phyloP scores from a whole-genome alignment of 176 grass and related monocot species.

The Urochloa ruziziensis region DNA sequence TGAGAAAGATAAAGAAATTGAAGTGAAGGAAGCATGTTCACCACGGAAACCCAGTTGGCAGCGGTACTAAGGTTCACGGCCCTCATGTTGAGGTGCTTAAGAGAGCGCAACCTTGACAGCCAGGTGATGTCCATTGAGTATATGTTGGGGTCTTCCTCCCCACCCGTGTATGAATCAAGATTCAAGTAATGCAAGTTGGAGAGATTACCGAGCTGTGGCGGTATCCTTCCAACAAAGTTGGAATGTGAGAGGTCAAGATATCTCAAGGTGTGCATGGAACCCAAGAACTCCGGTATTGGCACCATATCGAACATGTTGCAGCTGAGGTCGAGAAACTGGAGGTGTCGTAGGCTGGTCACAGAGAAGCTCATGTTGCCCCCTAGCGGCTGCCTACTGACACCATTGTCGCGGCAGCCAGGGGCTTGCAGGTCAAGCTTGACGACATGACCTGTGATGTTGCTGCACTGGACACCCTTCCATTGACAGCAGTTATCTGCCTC shows the following conservation, averaged over 20 bases:
- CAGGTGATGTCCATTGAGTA: neutral
- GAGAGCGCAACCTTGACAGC: slow-evolving; percentile 3
- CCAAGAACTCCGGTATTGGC: slow-evolving; percentile 27
- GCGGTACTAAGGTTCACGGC: neutral
- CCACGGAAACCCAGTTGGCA: neutral
- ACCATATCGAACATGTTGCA: slow-evolving; percentile 1
- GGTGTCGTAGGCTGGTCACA: slow-evolving; percentile 5
- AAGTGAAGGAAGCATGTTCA: slow-evolving; percentile 25
- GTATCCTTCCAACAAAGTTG: slow-evolving; percentile 1
- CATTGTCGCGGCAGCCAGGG: neutral
- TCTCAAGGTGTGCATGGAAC: slow-evolving; percentile 16
- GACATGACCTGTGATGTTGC: slow-evolving; percentile 17
- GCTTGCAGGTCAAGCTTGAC: slow-evolving; percentile 29
- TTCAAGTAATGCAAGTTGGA: slow-evolving; percentile 14
- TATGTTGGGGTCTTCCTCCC: neutral
- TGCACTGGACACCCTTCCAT: slow-evolving; percentile 39
- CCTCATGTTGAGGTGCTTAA: neutral
- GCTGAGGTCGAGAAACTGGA: slow-evolving; percentile 48
- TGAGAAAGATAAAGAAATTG: accelerated
- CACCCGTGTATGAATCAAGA: neutral
- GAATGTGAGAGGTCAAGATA: slow-evolving; percentile 25
- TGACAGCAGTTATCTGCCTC: slow-evolving; percentile 21
- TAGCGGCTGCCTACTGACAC: neutral
- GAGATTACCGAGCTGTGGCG: slow-evolving; percentile 42
- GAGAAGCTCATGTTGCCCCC: slow-evolving; percentile 1